Percentiles rank a stretch among this genome's conserved stretches.
phyloP scores from a whole-genome alignment of 2,329 filamentous ascomycete genomes.

The Exophiala lecanii-corni region DNA sequence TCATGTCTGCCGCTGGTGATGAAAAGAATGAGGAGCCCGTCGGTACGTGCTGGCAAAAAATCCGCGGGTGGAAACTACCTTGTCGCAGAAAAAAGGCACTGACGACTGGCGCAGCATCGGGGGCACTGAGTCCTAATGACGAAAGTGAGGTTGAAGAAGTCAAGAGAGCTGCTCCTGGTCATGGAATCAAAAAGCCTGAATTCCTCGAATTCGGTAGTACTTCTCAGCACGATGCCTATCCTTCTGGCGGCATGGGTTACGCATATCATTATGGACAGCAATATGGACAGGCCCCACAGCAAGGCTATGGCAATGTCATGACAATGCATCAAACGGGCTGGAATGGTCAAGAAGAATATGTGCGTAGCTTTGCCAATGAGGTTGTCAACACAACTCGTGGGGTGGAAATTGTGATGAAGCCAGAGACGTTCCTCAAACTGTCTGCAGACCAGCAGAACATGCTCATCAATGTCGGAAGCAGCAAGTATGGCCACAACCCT shows the following conservation, averaged over 20 bases:
- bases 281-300: not conserved
- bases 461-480: not conserved
- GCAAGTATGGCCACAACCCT: not conserved
- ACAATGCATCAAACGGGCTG: not conserved
- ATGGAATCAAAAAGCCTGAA: not conserved
- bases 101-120: not conserved
- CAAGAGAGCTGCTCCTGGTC: not conserved
- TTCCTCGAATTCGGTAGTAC: not conserved
- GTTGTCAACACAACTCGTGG: not conserved
- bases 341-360: not conserved
- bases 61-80: not conserved
- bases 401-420: not conserved
- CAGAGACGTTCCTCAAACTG: not conserved
- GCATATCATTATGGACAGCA: not conserved
- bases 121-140: not conserved
- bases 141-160: not conserved
- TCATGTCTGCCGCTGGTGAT: no score
- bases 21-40: no score
- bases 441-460: not conserved
- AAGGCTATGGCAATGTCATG: not conserved
- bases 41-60: conserved; percentile 1
- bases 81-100: not conserved
- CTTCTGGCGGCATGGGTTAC: not conserved
- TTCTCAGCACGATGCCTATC: not conserved
- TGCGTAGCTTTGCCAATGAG: not conserved